Conservation (phyloP, 2,329 filamentous ascomycete species). For the Nemania bipapillata region DNA sequence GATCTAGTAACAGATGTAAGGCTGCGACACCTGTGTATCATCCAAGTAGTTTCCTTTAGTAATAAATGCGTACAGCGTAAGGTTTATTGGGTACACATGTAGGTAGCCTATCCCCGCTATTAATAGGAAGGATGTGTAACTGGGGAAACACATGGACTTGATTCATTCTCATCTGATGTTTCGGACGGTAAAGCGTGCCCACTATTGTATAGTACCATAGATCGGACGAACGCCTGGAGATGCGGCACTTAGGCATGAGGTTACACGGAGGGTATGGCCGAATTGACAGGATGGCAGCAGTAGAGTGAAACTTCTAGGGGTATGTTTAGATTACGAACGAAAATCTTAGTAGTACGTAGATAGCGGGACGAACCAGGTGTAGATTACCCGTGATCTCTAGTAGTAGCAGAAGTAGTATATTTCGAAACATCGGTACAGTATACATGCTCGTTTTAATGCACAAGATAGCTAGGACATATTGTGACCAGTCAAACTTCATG, state of each 20-base stretch:
- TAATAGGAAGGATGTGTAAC: not conserved
- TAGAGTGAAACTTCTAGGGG: not conserved
- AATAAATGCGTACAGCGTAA: no score
- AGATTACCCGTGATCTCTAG: not conserved
- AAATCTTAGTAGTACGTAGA: not conserved
- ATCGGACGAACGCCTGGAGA: no score
- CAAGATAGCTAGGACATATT: not conserved
- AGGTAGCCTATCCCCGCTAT: not conserved
- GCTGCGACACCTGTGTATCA: not conserved
- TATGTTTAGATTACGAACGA: not conserved
- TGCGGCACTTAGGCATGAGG: not conserved
- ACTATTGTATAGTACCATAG: no score
- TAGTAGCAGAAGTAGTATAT: not conserved
- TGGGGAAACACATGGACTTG: not conserved
- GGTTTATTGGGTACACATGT: no score
- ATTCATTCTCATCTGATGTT: no score
- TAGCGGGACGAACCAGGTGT: not conserved
- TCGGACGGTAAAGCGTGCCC: no score
- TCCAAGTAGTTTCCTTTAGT: no score
- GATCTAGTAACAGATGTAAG: not conserved
- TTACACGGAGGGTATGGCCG: not conserved
- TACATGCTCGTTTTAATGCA: slow-evolving; percentile 10
- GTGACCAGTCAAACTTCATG: not conserved
- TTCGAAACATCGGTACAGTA: not conserved
- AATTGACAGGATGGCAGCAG: not conserved